Conservation (phyloP, 139 green algal genomes). For the Chlorella sp. region DNA sequence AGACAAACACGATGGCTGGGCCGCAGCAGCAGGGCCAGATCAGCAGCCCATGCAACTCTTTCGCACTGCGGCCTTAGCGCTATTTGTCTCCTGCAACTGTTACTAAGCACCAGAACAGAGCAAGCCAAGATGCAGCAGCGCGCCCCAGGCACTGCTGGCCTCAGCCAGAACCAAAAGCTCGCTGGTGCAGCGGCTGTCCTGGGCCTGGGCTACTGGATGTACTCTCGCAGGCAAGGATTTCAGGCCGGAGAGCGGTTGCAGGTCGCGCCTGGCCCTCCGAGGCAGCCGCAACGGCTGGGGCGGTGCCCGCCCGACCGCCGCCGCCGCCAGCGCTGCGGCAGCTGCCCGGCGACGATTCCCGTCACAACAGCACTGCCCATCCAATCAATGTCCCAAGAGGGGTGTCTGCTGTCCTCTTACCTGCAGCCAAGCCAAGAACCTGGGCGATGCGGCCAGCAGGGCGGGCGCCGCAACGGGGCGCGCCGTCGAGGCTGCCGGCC, state of each 20-base stretch:
- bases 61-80: no score
- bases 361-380: neutral
- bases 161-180: neutral
- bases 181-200: neutral
- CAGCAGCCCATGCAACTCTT: no score
- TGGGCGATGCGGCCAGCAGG: neutral
- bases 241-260: no score
- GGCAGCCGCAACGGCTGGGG: neutral
- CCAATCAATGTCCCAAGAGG: neutral
- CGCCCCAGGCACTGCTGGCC: neutral
- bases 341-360: neutral
- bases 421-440: slow-evolving; percentile 8
- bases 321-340: neutral
- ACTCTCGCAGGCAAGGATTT: neutral
- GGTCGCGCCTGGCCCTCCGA: neutral
- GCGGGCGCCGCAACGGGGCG: neutral
- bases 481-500: neutral
- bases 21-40: no score
- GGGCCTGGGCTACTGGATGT: neutral
- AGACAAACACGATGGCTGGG: no score
- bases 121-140: no score
- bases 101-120: no score
- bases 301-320: neutral
- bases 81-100: no score
- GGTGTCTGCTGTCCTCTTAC: neutral